Evolutionary conservation across 164 flowering plant species (phyloP).

Genomic region (Chimonanthus praecox): DNA sequence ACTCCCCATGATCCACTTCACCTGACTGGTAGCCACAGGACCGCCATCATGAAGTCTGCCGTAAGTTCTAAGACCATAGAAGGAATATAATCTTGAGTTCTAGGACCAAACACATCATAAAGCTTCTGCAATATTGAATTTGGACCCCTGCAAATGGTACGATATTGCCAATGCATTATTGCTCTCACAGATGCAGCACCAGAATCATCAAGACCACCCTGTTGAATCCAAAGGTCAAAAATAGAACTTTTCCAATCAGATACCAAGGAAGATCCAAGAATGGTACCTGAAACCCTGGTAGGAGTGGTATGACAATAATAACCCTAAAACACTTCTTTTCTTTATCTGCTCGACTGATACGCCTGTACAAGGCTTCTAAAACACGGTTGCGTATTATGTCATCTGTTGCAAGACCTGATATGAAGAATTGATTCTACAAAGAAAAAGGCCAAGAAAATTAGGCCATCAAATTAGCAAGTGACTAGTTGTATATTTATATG

Average conservation of each 20-base stretch:
- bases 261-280: not conserved
- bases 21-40: constrained; percentile 87
- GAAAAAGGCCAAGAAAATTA: constrained; percentile 17
- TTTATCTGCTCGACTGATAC: constrained; percentile 76
- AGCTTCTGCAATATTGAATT: constrained; percentile 84
- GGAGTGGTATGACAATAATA: constrained; percentile 85
- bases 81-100: constrained; percentile 86
- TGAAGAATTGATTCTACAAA: constrained; percentile 95
- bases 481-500: constrained; percentile 10
- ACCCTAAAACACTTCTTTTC: constrained; percentile 83
- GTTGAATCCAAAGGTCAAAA: constrained; percentile 13
- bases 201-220: constrained; percentile 97
- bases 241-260: not conserved
- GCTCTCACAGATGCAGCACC: constrained; percentile 99
- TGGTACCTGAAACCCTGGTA: constrained; percentile 97
- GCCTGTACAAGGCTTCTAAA: constrained; percentile 70
- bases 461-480: constrained; percentile 13
- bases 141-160: constrained; percentile 87
- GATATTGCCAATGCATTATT: constrained; percentile 98
- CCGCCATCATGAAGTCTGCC: constrained; percentile 84
- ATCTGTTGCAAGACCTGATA: constrained; percentile 95
- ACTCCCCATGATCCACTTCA: constrained; percentile 18
- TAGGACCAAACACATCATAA: constrained; percentile 69
- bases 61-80: constrained; percentile 86
- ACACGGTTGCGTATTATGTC: constrained; percentile 85